Evolutionary conservation across 192 early-diverging fungal species (phyloP), one percentile per base, ranked within the genome.

Genomic region (Ambispora gerdemannii): DNA sequence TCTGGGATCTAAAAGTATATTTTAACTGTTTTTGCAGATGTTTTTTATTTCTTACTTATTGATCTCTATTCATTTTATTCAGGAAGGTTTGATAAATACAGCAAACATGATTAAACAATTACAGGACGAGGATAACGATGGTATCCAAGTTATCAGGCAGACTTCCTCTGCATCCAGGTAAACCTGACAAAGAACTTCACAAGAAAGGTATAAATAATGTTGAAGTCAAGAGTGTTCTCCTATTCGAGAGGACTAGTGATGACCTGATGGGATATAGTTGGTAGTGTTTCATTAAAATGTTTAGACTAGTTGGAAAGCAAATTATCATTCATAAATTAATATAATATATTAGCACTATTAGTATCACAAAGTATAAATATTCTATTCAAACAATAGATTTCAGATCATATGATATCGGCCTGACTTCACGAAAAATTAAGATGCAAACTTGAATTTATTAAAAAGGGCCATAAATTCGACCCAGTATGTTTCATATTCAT

Each of bases 1-100:
- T 65, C 22, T 65, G 63, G 38, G 28, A 65, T 65, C 2, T 65
- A 65, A 67, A 67, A 51, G 64, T 67, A 67, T 67, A 52, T 67
- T 52, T 67, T 52, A 51, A 33, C 22, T 52, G 31, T 33, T 52
- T 50, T 67, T 34, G 6, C 17, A 19, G 15, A 67, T 50, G 31
- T 32, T 27, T 30, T 66, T 33, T 53, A 0, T 52, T 66, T 67
- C 17, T 67, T 50, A 4, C 19, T 67, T 67, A 52, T 52, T 50
- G 31, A 52, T 25, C 17, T 52, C 22, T 52, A 1, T 67, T 34
- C 31, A 67, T 33, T 0, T 67, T 67, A 33, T 67, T 67, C 50
- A 67, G 50, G 30, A 67, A 67, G 31, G 31, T 67, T 52, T 67
- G 30, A 52, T 67, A 2, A 66, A 66, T 66, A 66, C 47, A 66